These are phyloP conservation scores for Wallacemonas sp. DNA, from an alignment of 208 protist species.

Conservation along the genomic window DNA sequence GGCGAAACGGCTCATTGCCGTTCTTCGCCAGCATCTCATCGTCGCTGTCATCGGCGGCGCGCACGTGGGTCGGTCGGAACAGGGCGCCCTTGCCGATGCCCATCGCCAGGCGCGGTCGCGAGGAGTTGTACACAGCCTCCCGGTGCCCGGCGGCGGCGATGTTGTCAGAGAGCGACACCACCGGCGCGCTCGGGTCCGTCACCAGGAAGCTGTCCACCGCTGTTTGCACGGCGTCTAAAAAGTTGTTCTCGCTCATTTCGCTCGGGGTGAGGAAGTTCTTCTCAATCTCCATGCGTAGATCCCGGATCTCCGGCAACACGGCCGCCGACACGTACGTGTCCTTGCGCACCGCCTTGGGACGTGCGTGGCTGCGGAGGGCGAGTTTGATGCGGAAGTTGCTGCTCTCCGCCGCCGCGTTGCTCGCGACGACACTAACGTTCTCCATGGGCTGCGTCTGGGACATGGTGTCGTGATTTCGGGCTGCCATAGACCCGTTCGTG, in stretches of 20 bases:
- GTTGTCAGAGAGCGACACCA: background rate
- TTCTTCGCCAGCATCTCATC: background rate
- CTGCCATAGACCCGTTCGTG: background rate
- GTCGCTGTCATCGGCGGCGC: background rate
- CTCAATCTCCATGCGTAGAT: slow-evolving; percentile 45
- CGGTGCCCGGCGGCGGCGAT: background rate
- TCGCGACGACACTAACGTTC: slow-evolving; percentile 12
- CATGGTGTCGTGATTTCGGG: background rate
- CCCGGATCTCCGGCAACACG: slow-evolving; percentile 48
- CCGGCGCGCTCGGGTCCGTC: background rate
- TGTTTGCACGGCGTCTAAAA: slow-evolving; percentile 28
- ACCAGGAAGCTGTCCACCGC: slow-evolving; percentile 21
- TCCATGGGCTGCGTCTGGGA: background rate
- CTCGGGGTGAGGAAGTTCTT: slow-evolving; percentile 42
- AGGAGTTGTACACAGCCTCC: slow-evolving; percentile 26
- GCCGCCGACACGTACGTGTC: slow-evolving; percentile 48
- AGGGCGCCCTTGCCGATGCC: background rate
- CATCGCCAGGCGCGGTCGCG: slow-evolving; percentile 19
- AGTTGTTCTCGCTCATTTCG: slow-evolving; percentile 41
- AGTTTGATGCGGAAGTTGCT: background rate
- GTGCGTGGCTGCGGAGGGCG: slow-evolving; percentile 24
- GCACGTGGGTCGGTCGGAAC: background rate
- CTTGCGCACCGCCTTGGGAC: slow-evolving; percentile 49
- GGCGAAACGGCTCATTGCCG: background rate
- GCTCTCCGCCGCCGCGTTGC: slow-evolving; percentile 9